Base-by-base conservation (phyloP, 2,329 filamentous ascomycete genomes). In the Parasarocladium wereldwijsianum region DNA sequence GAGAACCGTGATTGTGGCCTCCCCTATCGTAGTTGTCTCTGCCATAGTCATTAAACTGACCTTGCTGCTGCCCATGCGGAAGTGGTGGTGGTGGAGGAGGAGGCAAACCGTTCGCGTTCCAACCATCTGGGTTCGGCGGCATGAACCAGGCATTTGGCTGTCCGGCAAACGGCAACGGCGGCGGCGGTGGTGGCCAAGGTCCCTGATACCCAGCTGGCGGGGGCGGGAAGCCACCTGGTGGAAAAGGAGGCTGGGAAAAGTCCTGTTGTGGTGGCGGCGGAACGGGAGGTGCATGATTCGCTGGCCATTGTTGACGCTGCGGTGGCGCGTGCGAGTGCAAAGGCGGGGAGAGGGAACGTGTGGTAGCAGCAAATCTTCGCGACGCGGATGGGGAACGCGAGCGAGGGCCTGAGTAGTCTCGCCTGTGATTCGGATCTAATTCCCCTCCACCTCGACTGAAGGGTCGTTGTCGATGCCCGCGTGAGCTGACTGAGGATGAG, bases 141-240 rank as follows among this genome's bases (percentile, higher is more conserved):
- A 36, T 31, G 4, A 36, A 26, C 7, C 31, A 32, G 33, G 31
- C 24, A 36, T 31, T 11, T 14, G n/a, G 5, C 32, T 31, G 6
- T 38, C 38, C 8, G 13, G n/a, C 16, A 33, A n/a, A 29, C 9
- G 33, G 36, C 15, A 46, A 46, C 1, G 47, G 51, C 0, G 48
- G 49, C 2, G 46, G 49, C 5, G 57, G 54, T 6, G 54, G 53
- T 4, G 52, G 58, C 58, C 60, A 63, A 8, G 50, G 47, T 3
- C 57, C 58, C 28, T 50, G 47, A 30, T 55, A 60, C 5, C 54
- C 54, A 10, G 40, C 39, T 8, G 55, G 54, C 0, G 49, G 54
- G 5, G 44, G 38, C 4, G 47, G 49, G n/a, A 48, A 45, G 26
- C 38, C 43, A n/a, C 38, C 43, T 15, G 37, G 38, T 44, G 41